phyloP scores from a whole-genome alignment of 352 stramenopile genomes.

The Pilasporangium apinafurcum region DNA sequence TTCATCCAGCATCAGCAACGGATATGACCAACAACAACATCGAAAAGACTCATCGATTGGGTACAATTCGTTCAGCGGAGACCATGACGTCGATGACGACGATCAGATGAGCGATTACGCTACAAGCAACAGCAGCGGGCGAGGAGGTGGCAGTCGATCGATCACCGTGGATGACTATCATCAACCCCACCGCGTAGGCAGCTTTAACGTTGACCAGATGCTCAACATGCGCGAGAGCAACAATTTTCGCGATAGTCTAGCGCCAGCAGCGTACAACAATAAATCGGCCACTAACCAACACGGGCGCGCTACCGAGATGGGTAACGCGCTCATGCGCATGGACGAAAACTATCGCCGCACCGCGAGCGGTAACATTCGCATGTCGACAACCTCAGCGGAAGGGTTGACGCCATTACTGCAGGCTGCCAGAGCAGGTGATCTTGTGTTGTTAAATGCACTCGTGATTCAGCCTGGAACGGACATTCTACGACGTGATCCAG shows the following conservation, averaged over 20 bases:
- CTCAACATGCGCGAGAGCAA: conserved; percentile 41
- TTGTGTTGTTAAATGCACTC: conserved; percentile 60
- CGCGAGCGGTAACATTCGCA: conserved; percentile 2
- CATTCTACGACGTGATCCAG: conserved; percentile 57
- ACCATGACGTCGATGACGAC: conserved; percentile 23
- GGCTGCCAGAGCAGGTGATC: conserved; percentile 47
- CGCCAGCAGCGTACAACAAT: conserved; percentile 4
- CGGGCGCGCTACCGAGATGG: conserved; percentile 44
- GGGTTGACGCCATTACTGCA: conserved; percentile 64
- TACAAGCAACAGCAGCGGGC: background rate
- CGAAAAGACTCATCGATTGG: conserved; percentile 9
- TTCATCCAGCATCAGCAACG: conserved; percentile 15
- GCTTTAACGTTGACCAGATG: conserved; percentile 62
- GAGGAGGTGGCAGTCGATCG: no score
- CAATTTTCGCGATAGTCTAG: conserved; percentile 46
- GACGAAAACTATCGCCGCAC: conserved; percentile 55
- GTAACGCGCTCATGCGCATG: conserved; percentile 67
- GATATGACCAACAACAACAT: conserved; percentile 17
- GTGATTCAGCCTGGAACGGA: conserved; percentile 68
- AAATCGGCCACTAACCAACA: conserved; percentile 12
- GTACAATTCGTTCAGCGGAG: conserved; percentile 18
- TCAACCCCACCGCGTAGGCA: conserved; percentile 24
- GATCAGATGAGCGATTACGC: conserved; percentile 4
- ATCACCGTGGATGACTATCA: conserved; percentile 17
- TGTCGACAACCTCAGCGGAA: conserved; percentile 19